Evolutionary conservation across 1,284 basidiomycete species (phyloP), one percentile per base, ranked within the genome.

Genomic region (Fomes fomentarius): DNA sequence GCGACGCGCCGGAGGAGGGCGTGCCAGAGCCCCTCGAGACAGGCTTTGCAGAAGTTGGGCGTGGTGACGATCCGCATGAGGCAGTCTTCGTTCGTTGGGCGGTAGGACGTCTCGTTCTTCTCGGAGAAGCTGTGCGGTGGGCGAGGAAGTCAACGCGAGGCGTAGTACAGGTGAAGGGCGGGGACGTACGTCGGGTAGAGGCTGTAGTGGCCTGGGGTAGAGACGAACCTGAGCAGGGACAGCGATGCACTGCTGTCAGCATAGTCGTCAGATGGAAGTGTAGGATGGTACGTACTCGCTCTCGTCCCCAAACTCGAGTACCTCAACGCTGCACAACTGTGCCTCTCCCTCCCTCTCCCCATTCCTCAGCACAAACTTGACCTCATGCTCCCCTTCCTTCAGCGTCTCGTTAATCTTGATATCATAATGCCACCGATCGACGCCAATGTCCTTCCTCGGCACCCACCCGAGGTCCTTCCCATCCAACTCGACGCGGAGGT

Each of bases 51-150:
- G 69, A 93, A 91, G 63, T 85, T 83, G 63, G 85, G 82, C 0
- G 78, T 76, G 30, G 79, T 86, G 44, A 92, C 86, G 43, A 77
- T 76, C 26, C 92, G 85, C 92, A 94, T 94, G 48, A 94, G 80
- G 66, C 92, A 94, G 65, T 84, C 87, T 63, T 92, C 87, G 63
- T 93, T 92, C 3, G 91, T 93, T 33, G 89, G 89, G 15, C 88
- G 80, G 68, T 87, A 91, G 2, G 80, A 78, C 0, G 86, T 89
- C 51, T 70, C 66, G 60, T 91, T 89, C 45, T 71, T 69, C 24
- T 81, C 72, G 1, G 84, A 85, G 65, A 77, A 89, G 19, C 84
- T 89, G 54, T 48, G 31, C 39, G 25, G n/a, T n/a, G n/a, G n/a
- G n/a, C n/a, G n/a, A n/a, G 9, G 28, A 22, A 17, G 22, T 33